Conservation (phyloP, 208 protist genomes). For the Trypanosomatidae sp. region DNA sequence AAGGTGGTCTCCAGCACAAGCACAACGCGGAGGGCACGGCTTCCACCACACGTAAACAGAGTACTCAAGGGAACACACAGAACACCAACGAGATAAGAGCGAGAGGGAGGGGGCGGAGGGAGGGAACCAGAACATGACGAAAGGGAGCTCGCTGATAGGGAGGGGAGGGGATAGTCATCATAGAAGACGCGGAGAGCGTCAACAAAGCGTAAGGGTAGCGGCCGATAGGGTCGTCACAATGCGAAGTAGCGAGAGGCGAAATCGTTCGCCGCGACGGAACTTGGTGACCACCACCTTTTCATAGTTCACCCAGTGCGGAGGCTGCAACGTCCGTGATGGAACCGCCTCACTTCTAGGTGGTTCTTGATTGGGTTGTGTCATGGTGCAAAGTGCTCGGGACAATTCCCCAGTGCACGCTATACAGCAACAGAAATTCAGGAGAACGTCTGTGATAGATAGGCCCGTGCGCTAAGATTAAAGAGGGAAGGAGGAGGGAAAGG, state of each 20-base stretch:
- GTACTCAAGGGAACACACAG: neutral
- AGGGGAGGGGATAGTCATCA: neutral
- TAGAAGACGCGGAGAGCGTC: neutral
- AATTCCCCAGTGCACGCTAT: neutral
- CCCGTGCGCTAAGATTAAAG: neutral
- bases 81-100: neutral
- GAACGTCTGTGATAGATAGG: neutral
- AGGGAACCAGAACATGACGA: neutral
- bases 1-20: neutral
- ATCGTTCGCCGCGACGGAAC: neutral
- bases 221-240: neutral
- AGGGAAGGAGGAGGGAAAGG: neutral
- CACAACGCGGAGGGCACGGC: neutral
- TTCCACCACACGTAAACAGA: neutral
- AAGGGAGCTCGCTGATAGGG: neutral
- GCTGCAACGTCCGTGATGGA: neutral
- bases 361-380: neutral
- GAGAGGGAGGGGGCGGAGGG: neutral
- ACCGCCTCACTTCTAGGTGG: neutral
- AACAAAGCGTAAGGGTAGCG: neutral
- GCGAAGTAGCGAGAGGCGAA: neutral
- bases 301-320: neutral
- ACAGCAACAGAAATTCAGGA: no score
- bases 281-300: neutral
- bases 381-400: neutral